Conservation (phyloP, 371 early-diverging fungal species). For the Amoeboaphelidium protococcarum region DNA sequence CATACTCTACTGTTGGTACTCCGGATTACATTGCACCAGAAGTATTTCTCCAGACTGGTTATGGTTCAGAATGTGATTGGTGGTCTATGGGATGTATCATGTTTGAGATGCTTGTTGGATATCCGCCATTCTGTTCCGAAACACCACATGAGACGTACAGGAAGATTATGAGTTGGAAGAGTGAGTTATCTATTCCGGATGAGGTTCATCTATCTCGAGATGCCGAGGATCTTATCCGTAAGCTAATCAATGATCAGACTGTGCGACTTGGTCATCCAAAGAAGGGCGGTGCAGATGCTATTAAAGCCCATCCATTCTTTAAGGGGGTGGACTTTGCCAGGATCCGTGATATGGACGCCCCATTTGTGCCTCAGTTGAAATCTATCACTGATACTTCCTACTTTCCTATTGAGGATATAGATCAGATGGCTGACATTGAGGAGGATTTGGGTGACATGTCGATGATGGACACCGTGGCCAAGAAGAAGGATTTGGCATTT, state of each 20-base stretch:
- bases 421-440: slow-evolving; percentile 8
- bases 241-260: slow-evolving; percentile 37
- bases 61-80: slow-evolving; percentile 94
- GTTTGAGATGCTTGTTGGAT: slow-evolving; percentile 87
- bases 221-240: slow-evolving; percentile 65
- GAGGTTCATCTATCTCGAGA: slow-evolving; percentile 70
- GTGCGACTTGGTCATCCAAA: slow-evolving; percentile 40
- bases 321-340: slow-evolving; percentile 39
- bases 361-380: slow-evolving; percentile 73
- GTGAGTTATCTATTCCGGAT: slow-evolving; percentile 63
- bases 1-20: slow-evolving; percentile 7
- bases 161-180: slow-evolving; percentile 85
- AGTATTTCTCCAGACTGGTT: slow-evolving; percentile 75
- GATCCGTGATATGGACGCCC: slow-evolving; percentile 52
- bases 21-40: slow-evolving; percentile 21
- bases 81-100: slow-evolving; percentile 97
- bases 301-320: slow-evolving; percentile 61
- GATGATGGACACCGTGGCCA: slow-evolving; percentile 5
- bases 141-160: slow-evolving; percentile 85
- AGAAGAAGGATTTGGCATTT: slow-evolving; percentile 62
- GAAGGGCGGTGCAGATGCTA: slow-evolving; percentile 30
- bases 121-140: slow-evolving; percentile 90
- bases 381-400: slow-evolving; percentile 91
- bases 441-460: slow-evolving; percentile 2
- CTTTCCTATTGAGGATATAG: slow-evolving; percentile 82